Conservation (phyloP, 1,139 yeast species). For the Lizanozyma gosingica region DNA sequence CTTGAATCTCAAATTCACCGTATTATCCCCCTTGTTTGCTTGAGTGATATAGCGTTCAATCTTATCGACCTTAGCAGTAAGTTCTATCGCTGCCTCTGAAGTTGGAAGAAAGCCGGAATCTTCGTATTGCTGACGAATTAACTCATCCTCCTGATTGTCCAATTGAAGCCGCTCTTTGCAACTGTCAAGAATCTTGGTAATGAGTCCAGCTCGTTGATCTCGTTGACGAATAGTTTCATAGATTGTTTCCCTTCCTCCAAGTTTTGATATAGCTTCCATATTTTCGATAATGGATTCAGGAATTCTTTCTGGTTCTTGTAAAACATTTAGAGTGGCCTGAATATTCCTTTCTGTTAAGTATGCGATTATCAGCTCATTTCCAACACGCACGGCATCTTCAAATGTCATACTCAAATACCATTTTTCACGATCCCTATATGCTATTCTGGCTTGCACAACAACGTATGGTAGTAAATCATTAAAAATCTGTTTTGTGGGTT, state of each 20-base stretch:
- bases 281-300: slow-evolving; percentile 52
- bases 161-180: slow-evolving; percentile 38
- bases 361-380: slow-evolving; percentile 39
- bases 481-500: slow-evolving; percentile 34
- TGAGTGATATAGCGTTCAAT: slow-evolving; percentile 43
- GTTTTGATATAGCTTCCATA: slow-evolving; percentile 42
- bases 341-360: slow-evolving; percentile 38
- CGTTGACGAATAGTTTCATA: slow-evolving; percentile 40
- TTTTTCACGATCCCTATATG: slow-evolving; percentile 60
- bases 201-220: slow-evolving; percentile 28
- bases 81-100: slow-evolving; percentile 23
- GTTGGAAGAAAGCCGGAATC: slow-evolving; percentile 38
- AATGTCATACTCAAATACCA: slow-evolving; percentile 44
- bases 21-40: slow-evolving; percentile 56
- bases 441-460: slow-evolving; percentile 58
- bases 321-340: slow-evolving; percentile 57
- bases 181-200: slow-evolving; percentile 30
- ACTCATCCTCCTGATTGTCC: slow-evolving; percentile 50
- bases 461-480: slow-evolving; percentile 54
- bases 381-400: slow-evolving; percentile 40
- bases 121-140: slow-evolving; percentile 37
- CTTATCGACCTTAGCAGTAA: slow-evolving; percentile 30
- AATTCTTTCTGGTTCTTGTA: slow-evolving; percentile 53
- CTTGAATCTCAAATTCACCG: slow-evolving; percentile 30
- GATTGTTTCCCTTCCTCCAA: slow-evolving; percentile 45